Percentiles rank a stretch among this genome's conserved stretches.
Evolutionary conservation across 2,329 filamentous ascomycete species (phyloP).

Genomic region (Apiospora aurea): DNA sequence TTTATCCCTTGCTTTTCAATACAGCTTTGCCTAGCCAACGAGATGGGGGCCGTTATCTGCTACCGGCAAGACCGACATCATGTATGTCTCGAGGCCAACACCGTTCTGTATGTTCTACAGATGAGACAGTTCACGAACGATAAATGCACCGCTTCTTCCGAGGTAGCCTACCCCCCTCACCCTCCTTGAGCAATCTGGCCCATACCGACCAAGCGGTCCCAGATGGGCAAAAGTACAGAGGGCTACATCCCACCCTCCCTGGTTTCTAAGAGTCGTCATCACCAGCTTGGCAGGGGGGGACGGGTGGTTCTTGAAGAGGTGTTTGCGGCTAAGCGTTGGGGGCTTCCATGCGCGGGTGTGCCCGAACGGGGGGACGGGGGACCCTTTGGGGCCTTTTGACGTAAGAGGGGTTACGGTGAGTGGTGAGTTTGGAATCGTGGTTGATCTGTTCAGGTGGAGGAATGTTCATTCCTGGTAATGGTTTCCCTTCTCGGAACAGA

Average conservation of each 20-base stretch:
- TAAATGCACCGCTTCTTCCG: not conserved
- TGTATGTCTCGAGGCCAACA: not conserved
- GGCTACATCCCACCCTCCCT: not conserved
- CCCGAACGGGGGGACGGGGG: not conserved
- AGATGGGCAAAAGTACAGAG: not conserved
- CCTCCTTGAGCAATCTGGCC: not conserved
- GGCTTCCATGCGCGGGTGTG: not conserved
- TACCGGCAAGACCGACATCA: not conserved
- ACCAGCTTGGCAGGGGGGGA: not conserved
- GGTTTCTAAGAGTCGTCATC: not conserved
- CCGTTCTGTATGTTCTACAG: conserved; percentile 10
- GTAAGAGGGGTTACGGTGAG: conserved; percentile 1
- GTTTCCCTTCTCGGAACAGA: not conserved
- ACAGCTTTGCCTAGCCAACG: not conserved
- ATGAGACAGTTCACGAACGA: not conserved
- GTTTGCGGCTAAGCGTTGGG: not conserved
- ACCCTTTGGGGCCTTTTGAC: not conserved
- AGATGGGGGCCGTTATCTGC: not conserved
- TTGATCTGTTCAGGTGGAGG: not conserved
- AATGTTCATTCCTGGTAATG: not conserved
- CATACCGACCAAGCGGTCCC: too few species aligned
- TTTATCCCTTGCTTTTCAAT: not conserved
- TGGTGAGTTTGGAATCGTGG: not conserved
- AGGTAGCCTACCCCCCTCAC: not conserved
- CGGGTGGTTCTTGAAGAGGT: not conserved